phyloP scores from a whole-genome alignment of 345 rosid species.

The Gossypium ekmanianum region DNA sequence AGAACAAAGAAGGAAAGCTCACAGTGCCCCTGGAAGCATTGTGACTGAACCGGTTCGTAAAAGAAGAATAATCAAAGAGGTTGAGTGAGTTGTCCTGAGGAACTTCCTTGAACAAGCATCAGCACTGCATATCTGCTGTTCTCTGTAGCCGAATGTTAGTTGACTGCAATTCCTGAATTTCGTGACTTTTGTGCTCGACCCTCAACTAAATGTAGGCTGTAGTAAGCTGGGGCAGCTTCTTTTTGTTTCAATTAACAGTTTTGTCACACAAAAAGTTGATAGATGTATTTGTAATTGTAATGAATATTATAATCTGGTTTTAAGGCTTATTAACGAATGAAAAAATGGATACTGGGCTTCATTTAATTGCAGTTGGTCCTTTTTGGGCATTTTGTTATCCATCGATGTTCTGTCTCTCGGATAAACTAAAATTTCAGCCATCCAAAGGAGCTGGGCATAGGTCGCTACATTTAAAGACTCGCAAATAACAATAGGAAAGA shows the following conservation, averaged over 20 bases:
- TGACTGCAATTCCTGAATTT: background rate
- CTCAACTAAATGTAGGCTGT: background rate
- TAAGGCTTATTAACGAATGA: background rate
- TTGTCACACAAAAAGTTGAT: background rate
- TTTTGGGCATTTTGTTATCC: background rate
- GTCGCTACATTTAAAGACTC: too few relatives aligned
- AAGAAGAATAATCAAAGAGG: slow-evolving; percentile 73
- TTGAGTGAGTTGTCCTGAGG: slow-evolving; percentile 41
- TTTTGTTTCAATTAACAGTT: background rate
- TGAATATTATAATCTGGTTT: background rate
- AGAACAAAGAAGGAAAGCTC: slow-evolving; percentile 79
- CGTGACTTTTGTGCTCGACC: background rate
- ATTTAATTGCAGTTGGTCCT: background rate
- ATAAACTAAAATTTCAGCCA: too few relatives aligned
- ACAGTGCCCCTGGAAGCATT: slow-evolving; percentile 78
- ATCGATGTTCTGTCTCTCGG: too few relatives aligned
- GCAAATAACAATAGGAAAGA: too few relatives aligned
- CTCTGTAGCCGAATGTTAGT: background rate
- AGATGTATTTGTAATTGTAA: background rate
- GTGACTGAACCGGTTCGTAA: slow-evolving; percentile 50
- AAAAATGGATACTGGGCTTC: background rate
- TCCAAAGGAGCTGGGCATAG: too few relatives aligned
- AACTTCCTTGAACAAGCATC: background rate
- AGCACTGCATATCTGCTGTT: background rate
- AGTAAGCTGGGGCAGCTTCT: background rate